Evolutionary conservation across 140 eudicot genomes (phyloP).

Genomic region (Anethum foeniculum): DNA sequence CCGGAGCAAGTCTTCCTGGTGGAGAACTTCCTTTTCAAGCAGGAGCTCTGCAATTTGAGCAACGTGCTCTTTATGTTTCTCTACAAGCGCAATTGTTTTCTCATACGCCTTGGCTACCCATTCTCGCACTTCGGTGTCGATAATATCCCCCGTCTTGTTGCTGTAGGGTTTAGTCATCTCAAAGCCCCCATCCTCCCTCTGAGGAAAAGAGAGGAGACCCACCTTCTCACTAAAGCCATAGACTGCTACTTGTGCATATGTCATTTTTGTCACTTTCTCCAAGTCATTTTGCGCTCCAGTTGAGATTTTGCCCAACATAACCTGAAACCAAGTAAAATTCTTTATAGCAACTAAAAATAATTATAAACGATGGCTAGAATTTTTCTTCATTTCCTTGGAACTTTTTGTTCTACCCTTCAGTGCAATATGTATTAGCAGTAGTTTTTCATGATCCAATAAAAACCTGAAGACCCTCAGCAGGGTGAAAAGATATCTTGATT

Average conservation of each 20-base stretch:
- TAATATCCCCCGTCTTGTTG: constrained; percentile 78
- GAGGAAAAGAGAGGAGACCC: constrained; percentile 91
- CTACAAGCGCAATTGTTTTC: constrained; percentile 49
- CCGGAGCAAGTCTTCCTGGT: constrained; percentile 68
- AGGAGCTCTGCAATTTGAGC: constrained; percentile 70
- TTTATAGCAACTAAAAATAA: not conserved
- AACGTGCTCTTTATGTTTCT: constrained; percentile 74
- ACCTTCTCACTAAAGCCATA: constrained; percentile 87
- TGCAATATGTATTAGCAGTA: not conserved
- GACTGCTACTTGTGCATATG: constrained; percentile 89
- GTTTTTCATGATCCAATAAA: not conserved
- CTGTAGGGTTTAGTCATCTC: constrained; percentile 87
- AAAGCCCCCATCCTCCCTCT: constrained; percentile 55
- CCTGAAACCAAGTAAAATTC: constrained; percentile 34
- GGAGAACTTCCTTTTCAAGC: constrained; percentile 84
- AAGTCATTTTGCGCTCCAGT: constrained; percentile 97
- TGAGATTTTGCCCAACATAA: constrained; percentile 73
- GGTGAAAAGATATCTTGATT: not conserved
- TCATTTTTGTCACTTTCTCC: constrained; percentile 88
- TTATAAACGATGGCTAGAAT: not conserved
- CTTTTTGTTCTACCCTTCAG: not conserved
- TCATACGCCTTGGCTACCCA: constrained; percentile 79
- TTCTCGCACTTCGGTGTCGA: constrained; percentile 77
- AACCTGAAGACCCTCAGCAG: not conserved
- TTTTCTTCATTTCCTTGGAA: not conserved